These are phyloP conservation scores for Articulospora tetracladia DNA, from an alignment of 495 filamentous ascomycete genomes.

Conservation along the genomic window DNA sequence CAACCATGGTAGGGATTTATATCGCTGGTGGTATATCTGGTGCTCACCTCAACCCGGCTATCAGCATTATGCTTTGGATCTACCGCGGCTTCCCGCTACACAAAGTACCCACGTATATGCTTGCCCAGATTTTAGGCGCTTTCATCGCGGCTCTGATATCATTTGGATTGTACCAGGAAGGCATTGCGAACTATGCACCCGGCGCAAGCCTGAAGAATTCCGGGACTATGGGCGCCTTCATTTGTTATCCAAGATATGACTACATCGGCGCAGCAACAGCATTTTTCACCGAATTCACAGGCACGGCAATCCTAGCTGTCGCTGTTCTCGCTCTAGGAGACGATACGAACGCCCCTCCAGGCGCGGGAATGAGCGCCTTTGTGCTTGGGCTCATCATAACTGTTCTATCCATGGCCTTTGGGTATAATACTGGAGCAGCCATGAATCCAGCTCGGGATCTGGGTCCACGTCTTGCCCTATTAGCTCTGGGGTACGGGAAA, in stretches of 20 bases:
- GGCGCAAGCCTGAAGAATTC: slow-evolving; percentile 28
- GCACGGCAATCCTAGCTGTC: slow-evolving; percentile 43
- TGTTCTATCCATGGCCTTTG: slow-evolving; percentile 45
- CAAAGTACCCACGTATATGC: slow-evolving; percentile 47
- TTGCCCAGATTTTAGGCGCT: slow-evolving; percentile 46
- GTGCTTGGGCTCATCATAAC: slow-evolving; percentile 46
- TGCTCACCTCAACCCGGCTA: slow-evolving; percentile 49
- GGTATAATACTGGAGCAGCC: slow-evolving; percentile 40
- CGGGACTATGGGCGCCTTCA: slow-evolving; percentile 35
- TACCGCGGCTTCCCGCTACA: slow-evolving; percentile 50
- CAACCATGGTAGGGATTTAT: slow-evolving; percentile 55
- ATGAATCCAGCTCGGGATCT: slow-evolving; percentile 49
- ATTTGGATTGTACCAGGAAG: slow-evolving; percentile 43
- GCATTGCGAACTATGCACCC: slow-evolving; percentile 36
- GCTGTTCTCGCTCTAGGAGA: slow-evolving; percentile 49
- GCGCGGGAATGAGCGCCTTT: slow-evolving; percentile 39
- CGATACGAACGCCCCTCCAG: slow-evolving; percentile 49
- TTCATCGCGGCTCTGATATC: slow-evolving; percentile 45
- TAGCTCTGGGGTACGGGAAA: slow-evolving; percentile 39
- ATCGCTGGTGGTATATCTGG: slow-evolving; percentile 50
- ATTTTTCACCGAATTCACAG: slow-evolving; percentile 51
- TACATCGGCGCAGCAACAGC: slow-evolving; percentile 41
- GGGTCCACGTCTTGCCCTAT: slow-evolving; percentile 41
- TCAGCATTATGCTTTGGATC: slow-evolving; percentile 44
- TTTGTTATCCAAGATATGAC: slow-evolving; percentile 41